Conservation (phyloP, 2,329 filamentous ascomycete species). For the Blastomyces emzantsi region DNA sequence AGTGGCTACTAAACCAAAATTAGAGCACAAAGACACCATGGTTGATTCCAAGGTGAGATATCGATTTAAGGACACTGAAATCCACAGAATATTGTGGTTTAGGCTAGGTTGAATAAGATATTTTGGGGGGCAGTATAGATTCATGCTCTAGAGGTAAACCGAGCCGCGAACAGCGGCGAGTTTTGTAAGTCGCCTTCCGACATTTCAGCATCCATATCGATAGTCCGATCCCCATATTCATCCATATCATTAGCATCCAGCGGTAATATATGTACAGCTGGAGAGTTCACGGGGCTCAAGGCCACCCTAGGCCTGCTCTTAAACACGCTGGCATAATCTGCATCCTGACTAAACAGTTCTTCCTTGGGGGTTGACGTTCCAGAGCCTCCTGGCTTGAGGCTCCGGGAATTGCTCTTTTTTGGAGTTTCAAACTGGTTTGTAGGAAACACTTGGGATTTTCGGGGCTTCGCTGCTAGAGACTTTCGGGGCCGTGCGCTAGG, state of each 20-base stretch:
- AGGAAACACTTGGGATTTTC: conserved; percentile 39
- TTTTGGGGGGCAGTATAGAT: not conserved
- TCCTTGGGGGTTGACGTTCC: conserved; percentile 50
- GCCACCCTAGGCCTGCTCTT: conserved; percentile 73
- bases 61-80: not conserved
- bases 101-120: not conserved
- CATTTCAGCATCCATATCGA: not conserved
- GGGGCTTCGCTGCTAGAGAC: conserved; percentile 23
- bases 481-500: conserved; percentile 18
- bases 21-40: no score
- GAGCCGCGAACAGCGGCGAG: conserved; percentile 11
- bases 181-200: conserved; percentile 8
- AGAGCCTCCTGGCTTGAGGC: conserved; percentile 15
- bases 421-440: conserved; percentile 51
- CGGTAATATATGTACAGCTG: conserved; percentile 17
- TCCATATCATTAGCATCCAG: conserved; percentile 9
- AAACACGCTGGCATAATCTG: conserved; percentile 75
- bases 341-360: conserved; percentile 59
- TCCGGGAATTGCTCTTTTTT: conserved; percentile 23
- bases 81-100: not conserved
- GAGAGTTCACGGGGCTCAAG: conserved; percentile 54
- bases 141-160: conserved; percentile 6
- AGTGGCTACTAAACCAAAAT: not conserved
- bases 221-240: not conserved
- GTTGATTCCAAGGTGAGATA: not conserved